These are phyloP conservation scores for Botrytis cinerea DNA, from an alignment of 2,329 filamentous ascomycete species.

Conservation along the genomic window DNA sequence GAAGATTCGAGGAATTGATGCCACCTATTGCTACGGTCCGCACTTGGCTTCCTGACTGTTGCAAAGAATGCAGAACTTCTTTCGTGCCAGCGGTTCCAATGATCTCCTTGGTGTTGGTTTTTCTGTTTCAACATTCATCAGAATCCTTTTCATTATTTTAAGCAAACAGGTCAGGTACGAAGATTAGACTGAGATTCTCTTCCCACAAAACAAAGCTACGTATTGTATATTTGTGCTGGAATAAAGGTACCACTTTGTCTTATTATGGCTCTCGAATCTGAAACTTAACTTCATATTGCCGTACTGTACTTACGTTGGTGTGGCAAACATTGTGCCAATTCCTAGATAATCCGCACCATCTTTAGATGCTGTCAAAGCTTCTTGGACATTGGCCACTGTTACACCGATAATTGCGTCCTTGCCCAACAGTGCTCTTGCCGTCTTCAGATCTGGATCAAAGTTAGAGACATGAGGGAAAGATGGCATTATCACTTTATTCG, in stretches of 20 bases:
- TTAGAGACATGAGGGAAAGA: not conserved
- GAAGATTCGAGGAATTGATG: constrained; percentile 74
- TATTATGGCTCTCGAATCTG: not conserved
- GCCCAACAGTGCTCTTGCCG: constrained; percentile 73
- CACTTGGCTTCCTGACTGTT: constrained; percentile 44
- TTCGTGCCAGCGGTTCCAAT: constrained; percentile 73
- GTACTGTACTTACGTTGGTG: constrained; percentile 60
- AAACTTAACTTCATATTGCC: not conserved
- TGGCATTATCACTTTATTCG: not conserved
- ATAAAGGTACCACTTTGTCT: not conserved
- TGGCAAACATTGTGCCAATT: constrained; percentile 86
- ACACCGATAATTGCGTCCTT: constrained; percentile 82
- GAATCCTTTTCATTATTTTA: not conserved
- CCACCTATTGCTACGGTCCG: constrained; percentile 86
- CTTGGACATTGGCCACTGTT: constrained; percentile 72
- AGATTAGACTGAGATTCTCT: not conserved
- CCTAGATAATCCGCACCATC: constrained; percentile 89
- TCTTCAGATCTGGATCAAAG: constrained; percentile 52
- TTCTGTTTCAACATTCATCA: constrained; percentile 51
- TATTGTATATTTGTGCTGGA: not conserved
- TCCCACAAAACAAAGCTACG: not conserved
- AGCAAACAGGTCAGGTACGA: not conserved
- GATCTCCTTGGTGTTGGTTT: constrained; percentile 82
- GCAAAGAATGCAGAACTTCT: constrained; percentile 63
- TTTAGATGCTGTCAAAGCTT: constrained; percentile 71